Evolutionary conservation across 306 rosid genomes (phyloP).

Genomic region (Cyamopsis tetragonoloba): DNA sequence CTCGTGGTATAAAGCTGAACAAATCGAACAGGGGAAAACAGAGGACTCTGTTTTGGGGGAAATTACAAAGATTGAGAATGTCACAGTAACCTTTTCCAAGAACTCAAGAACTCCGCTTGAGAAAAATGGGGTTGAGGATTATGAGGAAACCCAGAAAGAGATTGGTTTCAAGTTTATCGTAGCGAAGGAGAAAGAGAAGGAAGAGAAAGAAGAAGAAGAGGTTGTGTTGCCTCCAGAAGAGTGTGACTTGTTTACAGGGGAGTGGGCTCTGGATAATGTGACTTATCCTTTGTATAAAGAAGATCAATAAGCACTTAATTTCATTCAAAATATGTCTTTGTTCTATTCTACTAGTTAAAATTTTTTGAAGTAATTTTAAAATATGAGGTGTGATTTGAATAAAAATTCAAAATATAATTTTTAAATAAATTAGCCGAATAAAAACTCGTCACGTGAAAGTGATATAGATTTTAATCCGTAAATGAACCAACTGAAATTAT

Average conservation of each 20-base stretch:
- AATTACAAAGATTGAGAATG: neutral
- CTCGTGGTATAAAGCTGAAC: conserved; percentile 46
- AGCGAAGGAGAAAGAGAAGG: conserved; percentile 15
- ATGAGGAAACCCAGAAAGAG: conserved; percentile 41
- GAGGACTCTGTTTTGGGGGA: conserved; percentile 1
- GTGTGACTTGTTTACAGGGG: conserved; percentile 77
- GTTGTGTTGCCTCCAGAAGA: conserved; percentile 75
- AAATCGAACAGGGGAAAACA: conserved; percentile 35
- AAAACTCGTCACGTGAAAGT: no score
- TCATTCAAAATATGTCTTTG: no score
- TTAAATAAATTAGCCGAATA: no score
- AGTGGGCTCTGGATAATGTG: conserved; percentile 77
- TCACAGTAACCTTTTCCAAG: conserved; percentile 10
- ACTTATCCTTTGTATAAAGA: conserved; percentile 86
- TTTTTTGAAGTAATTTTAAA: no score
- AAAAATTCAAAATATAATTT: no score
- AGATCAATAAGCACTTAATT: conserved; percentile 80
- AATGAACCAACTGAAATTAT: no score
- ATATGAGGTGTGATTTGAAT: no score
- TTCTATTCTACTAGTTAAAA: no score
- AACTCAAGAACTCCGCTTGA: conserved; percentile 31
- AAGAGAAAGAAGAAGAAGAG: conserved; percentile 42
- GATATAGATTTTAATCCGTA: no score
- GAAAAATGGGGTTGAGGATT: conserved; percentile 29
- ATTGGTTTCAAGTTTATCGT: conserved; percentile 29